phyloP scores from a whole-genome alignment of 2,329 filamentous ascomycete genomes.

The Nothophaeocryptopus gaeumannii region DNA sequence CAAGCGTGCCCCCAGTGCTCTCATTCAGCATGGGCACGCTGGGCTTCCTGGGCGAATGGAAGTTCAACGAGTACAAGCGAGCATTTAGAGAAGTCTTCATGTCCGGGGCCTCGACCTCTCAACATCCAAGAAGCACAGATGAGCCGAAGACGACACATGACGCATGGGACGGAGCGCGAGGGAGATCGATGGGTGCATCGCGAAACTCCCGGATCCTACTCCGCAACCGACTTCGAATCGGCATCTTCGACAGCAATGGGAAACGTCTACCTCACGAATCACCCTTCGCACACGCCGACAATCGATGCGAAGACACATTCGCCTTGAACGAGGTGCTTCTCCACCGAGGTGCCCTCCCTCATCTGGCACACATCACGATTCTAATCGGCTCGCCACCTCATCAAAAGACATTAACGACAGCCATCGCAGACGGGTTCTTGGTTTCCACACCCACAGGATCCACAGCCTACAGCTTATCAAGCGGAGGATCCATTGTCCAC shows the following conservation, averaged over 20 bases:
- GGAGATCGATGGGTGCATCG: slow-evolving; percentile 74
- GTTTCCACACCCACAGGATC: slow-evolving; percentile 91
- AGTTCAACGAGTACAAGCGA: slow-evolving; percentile 86
- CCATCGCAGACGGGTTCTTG: slow-evolving; percentile 91
- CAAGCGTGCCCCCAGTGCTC: slow-evolving; percentile 81
- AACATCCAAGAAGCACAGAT: slow-evolving; percentile 21
- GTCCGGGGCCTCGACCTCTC: slow-evolving; percentile 55
- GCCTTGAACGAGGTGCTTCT: slow-evolving; percentile 96
- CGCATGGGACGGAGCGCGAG: slow-evolving; percentile 70
- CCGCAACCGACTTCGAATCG: slow-evolving; percentile 81
- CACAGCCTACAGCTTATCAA: slow-evolving; percentile 92
- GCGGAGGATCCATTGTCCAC: slow-evolving; percentile 90
- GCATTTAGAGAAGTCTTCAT: slow-evolving; percentile 93
- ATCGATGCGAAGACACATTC: slow-evolving; percentile 49
- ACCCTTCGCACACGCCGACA: slow-evolving; percentile 32
- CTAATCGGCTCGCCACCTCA: slow-evolving; percentile 62
- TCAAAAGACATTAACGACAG: slow-evolving; percentile 84
- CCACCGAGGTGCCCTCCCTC: slow-evolving; percentile 83
- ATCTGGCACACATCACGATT: slow-evolving; percentile 88
- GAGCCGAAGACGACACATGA: slow-evolving; percentile 21
- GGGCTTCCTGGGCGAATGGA: slow-evolving; percentile 95
- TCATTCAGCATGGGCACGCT: slow-evolving; percentile 97
- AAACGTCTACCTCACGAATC: slow-evolving; percentile 41
- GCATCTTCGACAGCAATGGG: slow-evolving; percentile 72
- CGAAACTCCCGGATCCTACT: slow-evolving; percentile 78